Evolutionary conservation across 768 basidiomycete species (phyloP), one percentile per base, ranked within the genome.

Genomic region (Panaeolus cyanescens): DNA sequence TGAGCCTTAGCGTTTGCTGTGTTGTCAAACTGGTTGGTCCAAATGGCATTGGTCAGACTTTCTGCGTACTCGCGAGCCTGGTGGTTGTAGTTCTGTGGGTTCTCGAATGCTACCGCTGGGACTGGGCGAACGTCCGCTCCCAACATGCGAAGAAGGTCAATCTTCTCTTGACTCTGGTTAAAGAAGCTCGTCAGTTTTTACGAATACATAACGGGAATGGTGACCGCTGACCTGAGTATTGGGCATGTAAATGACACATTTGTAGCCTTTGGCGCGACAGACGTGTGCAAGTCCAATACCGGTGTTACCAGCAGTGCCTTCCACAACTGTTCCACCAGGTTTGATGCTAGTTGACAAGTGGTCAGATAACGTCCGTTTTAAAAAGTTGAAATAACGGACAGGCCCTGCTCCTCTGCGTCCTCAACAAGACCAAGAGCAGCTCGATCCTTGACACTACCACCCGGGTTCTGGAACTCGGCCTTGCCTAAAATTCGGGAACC

Each of bases 21-120:
- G 76, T 99, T 99, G 77, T 99, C 96, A 70, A 99, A 99, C 75
- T 99, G 97, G 78, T 99, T 85, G 7, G 94, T 98, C 96, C 97
- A 99, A 59, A 98, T 85, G 9, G 94, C 89, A 71, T 97, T 97
- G 1, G 81, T 77, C 22, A 89, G 72, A 15, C 79, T 76, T 37
- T 84, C 83, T 33, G 97, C 96, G 63, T 88, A 92, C 65, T 95
- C 92, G 50, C 89, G 88, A 28, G 97, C 97, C 77, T 96, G 95
- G 78, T 99, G 97, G 74, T 99, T 99, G 81, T 98, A 99, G 79
- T 99, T 99, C 62, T 82, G 74, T 5, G 96, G 95, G 74, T 99
- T 89, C 69, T 98, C 95, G 72, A 92, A 99, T 10, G 97, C 88
- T 32, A 99, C 97, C 2, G 96, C 96, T 17, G 97, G 95, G 1